Base-by-base conservation (phyloP, 192 early-diverging fungal species). In the Umbelopsis sp. region DNA sequence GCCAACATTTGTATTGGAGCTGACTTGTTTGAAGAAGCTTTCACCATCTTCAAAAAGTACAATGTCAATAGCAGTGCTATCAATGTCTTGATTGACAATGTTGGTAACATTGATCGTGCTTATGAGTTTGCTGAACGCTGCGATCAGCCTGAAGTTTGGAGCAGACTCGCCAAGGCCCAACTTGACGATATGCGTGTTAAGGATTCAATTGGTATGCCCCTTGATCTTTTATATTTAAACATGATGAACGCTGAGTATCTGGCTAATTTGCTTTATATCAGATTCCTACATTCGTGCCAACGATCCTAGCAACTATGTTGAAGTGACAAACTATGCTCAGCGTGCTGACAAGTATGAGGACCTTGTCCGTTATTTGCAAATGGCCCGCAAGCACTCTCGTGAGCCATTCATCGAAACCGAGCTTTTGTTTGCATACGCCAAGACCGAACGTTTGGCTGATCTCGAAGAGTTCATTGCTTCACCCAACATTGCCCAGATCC, bases 251-350 rank as follows among this genome's bases (percentile, higher is more conserved):
- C 13, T 7, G 12, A 8, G 12, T 15, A 15, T 13, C 16, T 30
- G 25, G 2, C 27, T 13, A 66, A 70, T 68, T 3, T n/a, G 18
- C 27, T 49, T 48, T 21, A 18, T 35, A 12, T n/a, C 46, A 87
- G 93, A 96, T 73, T 98, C 97, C 41, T 99, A 99, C 77, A 91
- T 98, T 71, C 95, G 95, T 72, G 95, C 98, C 13, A 91, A 94
- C 70, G 98, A 99, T 74, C 88, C 93, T 4, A 81, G 79, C 66
- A 95, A 98, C 84, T 95, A 89, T 67, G 82, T 77, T 46, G 97
- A 98, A 74, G 96, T 99, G 33, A 95, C 96, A 45, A 79, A 82
- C 37, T 86, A 91, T 64, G 91, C 95, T 18, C 79, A 85, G 16
- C 86, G 88, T 12, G 92, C 93, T 21, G 92, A 90, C 73, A 97